Evolutionary conservation across 2,329 filamentous ascomycete genomes (phyloP), one percentile per base, ranked within the genome.

Genomic region (Parastagonospora avenae): DNA sequence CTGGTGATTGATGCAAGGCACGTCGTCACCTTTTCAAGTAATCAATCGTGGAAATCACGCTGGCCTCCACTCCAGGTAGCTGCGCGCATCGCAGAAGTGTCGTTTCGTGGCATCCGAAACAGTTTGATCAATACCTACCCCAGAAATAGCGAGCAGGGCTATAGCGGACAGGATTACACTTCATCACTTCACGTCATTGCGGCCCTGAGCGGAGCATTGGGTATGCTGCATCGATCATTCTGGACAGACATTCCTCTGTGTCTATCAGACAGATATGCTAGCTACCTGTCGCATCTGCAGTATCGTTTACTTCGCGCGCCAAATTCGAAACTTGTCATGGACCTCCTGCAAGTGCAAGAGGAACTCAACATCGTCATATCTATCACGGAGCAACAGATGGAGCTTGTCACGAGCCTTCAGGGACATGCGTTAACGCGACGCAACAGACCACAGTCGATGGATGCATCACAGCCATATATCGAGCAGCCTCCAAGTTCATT

Each of bases 291-390:
- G 12, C 74, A 77, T 52, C 62, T 78, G 12, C 75, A 77, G 57
- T 77, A 76, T 49, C 67, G 76, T 7, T 63, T 78, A 1, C 74
- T 76, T 47, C 64, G 75, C 24, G 64, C 69, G 16, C 74, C 76
- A 2, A 76, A 71, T 32, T 77, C 75, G 6, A 77, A 75, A 42
- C 62, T 77, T 2, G 74, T 77, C 8, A 76, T 77, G 73, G 74
- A 77, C 50, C 67, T 78, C 3, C 67, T 78, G 1, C 72, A 77
- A 32, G 74, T 74, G 9, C 75, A 77, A 50, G 75, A 77, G 60
- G 74, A 78, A 48, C 62, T 77, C 2, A 76, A 76, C 48, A 76
- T 77, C 29, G 72, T 78, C 24, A 74, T 76, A n/a, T 70, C 76
- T 12, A 73, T 77, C 33, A 76, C 70, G 52, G 67, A 76, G 41